These are phyloP conservation scores for Tuber brumale DNA, from an alignment of 495 filamentous ascomycete genomes.

Conservation along the genomic window DNA sequence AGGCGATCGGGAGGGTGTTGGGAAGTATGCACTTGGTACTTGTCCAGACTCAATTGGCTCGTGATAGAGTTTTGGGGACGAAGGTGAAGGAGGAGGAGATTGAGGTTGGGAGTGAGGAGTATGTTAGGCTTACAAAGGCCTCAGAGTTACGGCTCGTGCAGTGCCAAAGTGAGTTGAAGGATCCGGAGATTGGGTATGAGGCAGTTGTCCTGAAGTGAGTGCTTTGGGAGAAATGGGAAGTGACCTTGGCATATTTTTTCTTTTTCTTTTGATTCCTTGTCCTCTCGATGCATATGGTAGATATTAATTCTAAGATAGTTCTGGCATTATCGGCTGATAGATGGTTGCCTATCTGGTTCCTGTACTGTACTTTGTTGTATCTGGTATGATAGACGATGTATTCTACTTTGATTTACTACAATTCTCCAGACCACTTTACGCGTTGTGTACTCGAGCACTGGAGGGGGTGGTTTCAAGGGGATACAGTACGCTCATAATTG, in stretches of 20 bases:
- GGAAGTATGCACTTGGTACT: conserved; percentile 87
- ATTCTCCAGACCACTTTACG: not conserved
- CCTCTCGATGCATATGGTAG: not conserved
- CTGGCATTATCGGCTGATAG: not conserved
- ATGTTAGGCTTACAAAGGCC: conserved; percentile 38
- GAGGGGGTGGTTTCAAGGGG: not conserved
- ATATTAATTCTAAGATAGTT: not conserved
- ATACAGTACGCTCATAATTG: not conserved
- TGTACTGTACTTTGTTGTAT: not conserved
- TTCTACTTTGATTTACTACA: not conserved
- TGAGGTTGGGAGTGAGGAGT: conserved; percentile 42
- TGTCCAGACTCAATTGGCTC: conserved; percentile 63
- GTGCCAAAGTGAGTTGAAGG: conserved; percentile 32
- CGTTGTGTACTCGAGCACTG: not conserved
- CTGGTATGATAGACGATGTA: not conserved
- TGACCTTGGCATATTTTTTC: not conserved
- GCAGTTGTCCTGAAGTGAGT: conserved; percentile 24
- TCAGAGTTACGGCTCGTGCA: conserved; percentile 39
- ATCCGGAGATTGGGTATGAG: conserved; percentile 10
- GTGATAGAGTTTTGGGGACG: conserved; percentile 52
- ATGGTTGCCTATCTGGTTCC: not conserved
- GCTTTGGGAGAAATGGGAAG: not conserved
- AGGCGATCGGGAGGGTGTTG: conserved; percentile 77
- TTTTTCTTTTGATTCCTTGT: not conserved
- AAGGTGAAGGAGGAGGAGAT: conserved; percentile 35